These are phyloP conservation scores for Podospora didyma DNA, from an alignment of 495 filamentous ascomycete genomes.

Conservation along the genomic window DNA sequence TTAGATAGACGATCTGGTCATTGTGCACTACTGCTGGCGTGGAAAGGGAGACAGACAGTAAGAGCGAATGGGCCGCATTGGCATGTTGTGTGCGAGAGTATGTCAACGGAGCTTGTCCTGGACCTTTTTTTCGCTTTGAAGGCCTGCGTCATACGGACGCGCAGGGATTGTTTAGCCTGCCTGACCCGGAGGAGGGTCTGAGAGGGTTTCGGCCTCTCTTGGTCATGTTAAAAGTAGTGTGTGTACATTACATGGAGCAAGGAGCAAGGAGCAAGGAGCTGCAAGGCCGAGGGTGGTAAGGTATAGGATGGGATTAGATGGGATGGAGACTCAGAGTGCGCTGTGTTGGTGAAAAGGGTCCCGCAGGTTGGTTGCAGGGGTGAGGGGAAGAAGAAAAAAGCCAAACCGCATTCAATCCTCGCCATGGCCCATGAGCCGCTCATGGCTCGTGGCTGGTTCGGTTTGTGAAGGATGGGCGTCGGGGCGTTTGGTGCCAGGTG, in stretches of 20 bases:
- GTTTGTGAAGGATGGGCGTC: slow-evolving; percentile 7
- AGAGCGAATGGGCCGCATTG: slow-evolving; percentile 27
- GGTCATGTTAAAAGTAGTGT: background rate
- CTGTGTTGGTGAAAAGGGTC: slow-evolving; percentile 15
- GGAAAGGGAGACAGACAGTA: slow-evolving; percentile 22
- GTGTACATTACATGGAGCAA: background rate
- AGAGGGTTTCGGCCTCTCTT: slow-evolving; percentile 28
- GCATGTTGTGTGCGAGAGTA: slow-evolving; percentile 25
- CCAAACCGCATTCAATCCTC: background rate
- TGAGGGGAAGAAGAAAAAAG: background rate
- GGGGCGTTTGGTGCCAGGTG: slow-evolving; percentile 2
- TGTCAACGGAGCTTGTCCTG: slow-evolving; percentile 27
- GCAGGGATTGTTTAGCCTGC: slow-evolving; percentile 32
- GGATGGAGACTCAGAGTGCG: slow-evolving; percentile 12
- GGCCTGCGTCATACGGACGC: slow-evolving; percentile 31
- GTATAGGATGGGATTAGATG: slow-evolving; percentile 21
- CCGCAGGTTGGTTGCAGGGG: background rate
- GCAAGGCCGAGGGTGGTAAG: slow-evolving; percentile 26
- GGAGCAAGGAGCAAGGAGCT: slow-evolving; percentile 3
- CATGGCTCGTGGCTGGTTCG: slow-evolving; percentile 11
- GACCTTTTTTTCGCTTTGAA: slow-evolving; percentile 20
- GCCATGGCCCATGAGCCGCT: too few species aligned
- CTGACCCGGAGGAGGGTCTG: slow-evolving; percentile 24
- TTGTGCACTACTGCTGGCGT: slow-evolving; percentile 8
- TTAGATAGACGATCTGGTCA: slow-evolving; percentile 22